These are phyloP conservation scores for Phialocephala sp. DNA, from an alignment of 2,329 filamentous ascomycete genomes.

Conservation along the genomic window DNA sequence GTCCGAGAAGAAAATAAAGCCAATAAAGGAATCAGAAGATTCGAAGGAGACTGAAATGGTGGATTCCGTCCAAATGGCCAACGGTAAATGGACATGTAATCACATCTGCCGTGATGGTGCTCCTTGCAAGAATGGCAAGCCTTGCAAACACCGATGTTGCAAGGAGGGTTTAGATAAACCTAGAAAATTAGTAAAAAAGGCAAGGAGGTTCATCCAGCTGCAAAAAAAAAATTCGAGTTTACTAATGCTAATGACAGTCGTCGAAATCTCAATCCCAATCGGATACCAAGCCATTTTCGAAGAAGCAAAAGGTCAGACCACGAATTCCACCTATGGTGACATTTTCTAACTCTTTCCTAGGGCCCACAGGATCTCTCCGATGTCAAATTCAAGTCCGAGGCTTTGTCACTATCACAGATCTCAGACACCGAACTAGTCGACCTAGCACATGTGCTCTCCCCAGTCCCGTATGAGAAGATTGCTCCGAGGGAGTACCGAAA, in stretches of 20 bases:
- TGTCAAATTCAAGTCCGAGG: constrained; percentile 23
- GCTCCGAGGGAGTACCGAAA: constrained; percentile 39
- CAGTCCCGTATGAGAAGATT: constrained; percentile 29
- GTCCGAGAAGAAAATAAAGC: constrained; percentile 33
- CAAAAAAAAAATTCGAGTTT: background rate
- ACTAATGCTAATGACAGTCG: background rate
- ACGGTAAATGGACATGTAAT: constrained; percentile 77
- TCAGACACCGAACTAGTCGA: constrained; percentile 40
- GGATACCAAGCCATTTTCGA: background rate
- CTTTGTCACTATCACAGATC: constrained; percentile 8
- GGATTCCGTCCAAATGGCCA: constrained; percentile 61
- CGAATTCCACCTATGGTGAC: too few relatives aligned
- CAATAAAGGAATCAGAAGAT: constrained; percentile 2
- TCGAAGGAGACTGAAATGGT: constrained; percentile 15
- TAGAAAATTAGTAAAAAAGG: constrained; percentile 31
- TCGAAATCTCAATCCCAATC: background rate
- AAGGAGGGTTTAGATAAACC: constrained; percentile 72
- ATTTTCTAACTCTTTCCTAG: background rate
- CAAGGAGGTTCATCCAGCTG: constrained; percentile 5
- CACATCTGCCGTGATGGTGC: constrained; percentile 62
- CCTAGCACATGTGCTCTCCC: constrained; percentile 32
- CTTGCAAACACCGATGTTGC: constrained; percentile 76
- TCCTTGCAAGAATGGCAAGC: constrained; percentile 46
- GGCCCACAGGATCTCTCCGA: background rate
- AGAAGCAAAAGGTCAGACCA: background rate